phyloP scores from a whole-genome alignment of 176 grass and related monocot genomes.

The Eleusine indica region DNA sequence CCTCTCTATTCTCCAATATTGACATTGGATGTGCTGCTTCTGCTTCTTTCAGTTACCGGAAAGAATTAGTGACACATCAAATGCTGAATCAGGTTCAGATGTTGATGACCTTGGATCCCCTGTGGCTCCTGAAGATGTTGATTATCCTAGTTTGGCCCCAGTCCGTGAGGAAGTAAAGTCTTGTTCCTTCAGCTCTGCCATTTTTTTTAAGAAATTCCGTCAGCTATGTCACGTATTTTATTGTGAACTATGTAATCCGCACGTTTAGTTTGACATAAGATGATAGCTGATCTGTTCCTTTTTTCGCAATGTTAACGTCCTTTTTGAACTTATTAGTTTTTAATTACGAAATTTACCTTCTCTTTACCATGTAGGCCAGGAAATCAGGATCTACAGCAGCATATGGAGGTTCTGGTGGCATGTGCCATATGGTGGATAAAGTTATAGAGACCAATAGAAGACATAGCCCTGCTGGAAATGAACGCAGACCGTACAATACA shows the following conservation, averaged over 20 bases:
- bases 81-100: conserved; percentile 93
- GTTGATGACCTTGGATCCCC: conserved; percentile 77
- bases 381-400: conserved; percentile 61
- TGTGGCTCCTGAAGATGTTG: conserved; percentile 54
- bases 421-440: conserved; percentile 44
- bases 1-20: conserved; percentile 29
- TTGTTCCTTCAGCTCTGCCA: conserved; percentile 29
- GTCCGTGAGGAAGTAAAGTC: conserved; percentile 82
- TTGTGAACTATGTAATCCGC: conserved; percentile 17
- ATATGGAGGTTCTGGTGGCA: conserved; percentile 48
- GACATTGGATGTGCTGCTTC: conserved; percentile 37
- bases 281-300: conserved; percentile 14
- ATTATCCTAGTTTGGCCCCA: conserved; percentile 80
- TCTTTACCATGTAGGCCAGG: conserved; percentile 53
- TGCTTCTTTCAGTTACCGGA: conserved; percentile 63
- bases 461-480: conserved; percentile 44
- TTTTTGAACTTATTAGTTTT: background rate
- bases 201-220: conserved; percentile 14
- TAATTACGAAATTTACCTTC: conserved; percentile 15
- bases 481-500: conserved; percentile 42
- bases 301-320: conserved; percentile 5
- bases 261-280: background rate
- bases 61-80: conserved; percentile 74
- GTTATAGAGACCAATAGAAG: conserved; percentile 61
- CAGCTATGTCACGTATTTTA: background rate